Conservation (phyloP, 2,329 filamentous ascomycete species). For the Proliferodiscus dingleyae region DNA sequence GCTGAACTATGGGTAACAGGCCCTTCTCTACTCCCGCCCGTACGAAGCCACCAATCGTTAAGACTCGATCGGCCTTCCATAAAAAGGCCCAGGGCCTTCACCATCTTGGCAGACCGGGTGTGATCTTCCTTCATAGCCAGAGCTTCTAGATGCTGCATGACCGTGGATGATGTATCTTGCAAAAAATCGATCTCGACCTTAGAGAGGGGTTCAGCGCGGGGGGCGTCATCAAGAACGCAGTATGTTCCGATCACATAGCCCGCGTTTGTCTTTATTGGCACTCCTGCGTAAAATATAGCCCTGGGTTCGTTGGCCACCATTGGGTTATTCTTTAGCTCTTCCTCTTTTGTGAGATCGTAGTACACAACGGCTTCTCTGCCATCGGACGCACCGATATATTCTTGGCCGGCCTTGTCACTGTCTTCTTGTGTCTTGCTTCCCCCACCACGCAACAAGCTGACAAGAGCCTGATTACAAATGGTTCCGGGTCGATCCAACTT, state of each 20-base stretch:
- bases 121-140: background rate
- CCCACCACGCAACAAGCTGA: background rate
- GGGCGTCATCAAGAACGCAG: background rate
- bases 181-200: background rate
- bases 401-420: background rate
- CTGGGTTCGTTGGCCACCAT: conserved; percentile 20
- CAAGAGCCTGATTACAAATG: background rate
- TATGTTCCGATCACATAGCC: background rate
- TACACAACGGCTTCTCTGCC: conserved; percentile 8
- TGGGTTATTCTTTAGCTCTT: conserved; percentile 5
- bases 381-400: background rate
- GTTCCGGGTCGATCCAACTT: background rate
- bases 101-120: background rate
- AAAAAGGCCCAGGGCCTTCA: background rate
- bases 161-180: background rate
- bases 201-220: background rate
- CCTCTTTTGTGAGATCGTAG: conserved; percentile 12
- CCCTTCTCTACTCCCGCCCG: background rate
- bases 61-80: background rate
- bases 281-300: conserved; percentile 11
- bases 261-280: background rate
- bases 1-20: background rate
- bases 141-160: background rate
- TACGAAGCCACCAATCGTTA: conserved; percentile 1
- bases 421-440: background rate